phyloP scores from a whole-genome alignment of 495 filamentous ascomycete genomes.

The Hypomontagnella monticulosa region DNA sequence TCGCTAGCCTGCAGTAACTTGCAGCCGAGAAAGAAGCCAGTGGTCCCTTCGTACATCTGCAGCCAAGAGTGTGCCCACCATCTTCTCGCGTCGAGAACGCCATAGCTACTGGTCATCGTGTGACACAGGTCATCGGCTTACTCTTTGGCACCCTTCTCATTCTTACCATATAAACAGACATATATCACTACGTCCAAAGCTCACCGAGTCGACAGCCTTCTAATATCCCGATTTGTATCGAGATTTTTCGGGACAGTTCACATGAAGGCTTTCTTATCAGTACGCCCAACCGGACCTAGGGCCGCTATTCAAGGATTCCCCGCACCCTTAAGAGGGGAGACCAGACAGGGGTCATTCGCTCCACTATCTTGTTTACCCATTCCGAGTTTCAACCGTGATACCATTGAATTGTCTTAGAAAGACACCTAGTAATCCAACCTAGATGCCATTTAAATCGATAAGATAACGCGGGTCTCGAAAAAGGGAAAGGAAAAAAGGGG shows the following conservation, averaged over 20 bases:
- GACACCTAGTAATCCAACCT: not conserved
- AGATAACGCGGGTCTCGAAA: constrained; percentile 13
- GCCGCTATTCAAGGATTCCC: constrained; percentile 29
- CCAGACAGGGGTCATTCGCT: constrained; percentile 4
- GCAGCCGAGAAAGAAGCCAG: constrained; percentile 21
- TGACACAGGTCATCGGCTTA: constrained; percentile 24
- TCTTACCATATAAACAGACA: not conserved
- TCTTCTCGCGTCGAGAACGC: not conserved
- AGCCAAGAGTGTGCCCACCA: constrained; percentile 33
- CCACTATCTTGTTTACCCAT: not conserved
- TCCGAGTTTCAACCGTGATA: not conserved
- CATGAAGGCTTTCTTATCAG: not conserved
- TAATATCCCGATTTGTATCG: not conserved
- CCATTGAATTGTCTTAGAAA: constrained; percentile 1
- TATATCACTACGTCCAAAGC: not conserved
- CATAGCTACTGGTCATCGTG: constrained; percentile 14
- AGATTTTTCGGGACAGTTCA: not conserved
- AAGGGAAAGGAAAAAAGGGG: not conserved
- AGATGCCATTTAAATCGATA: not conserved
- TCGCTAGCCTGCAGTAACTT: constrained; percentile 21
- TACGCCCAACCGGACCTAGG: not conserved
- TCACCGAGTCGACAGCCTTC: not conserved
- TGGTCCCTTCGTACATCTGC: constrained; percentile 42
- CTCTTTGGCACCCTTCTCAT: not conserved
- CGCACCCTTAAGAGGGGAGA: constrained; percentile 15